phyloP scores from a whole-genome alignment of 352 stramenopile species.

The Phytophthora pluvialis region DNA sequence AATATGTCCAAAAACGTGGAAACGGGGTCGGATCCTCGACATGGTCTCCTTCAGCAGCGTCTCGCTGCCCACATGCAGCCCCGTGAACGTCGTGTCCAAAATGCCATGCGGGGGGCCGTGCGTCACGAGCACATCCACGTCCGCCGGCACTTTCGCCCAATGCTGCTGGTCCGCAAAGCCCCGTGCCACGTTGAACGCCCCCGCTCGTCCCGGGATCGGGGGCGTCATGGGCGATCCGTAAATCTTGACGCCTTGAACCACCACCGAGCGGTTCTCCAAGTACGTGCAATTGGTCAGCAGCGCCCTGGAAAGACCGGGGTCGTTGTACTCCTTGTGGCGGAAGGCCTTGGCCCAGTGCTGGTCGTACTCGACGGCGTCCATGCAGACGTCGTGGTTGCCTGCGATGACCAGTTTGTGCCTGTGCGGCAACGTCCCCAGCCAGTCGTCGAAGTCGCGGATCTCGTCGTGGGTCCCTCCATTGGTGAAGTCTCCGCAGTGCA shows the following conservation, averaged over 20 bases:
- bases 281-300: slow-evolving; percentile 82
- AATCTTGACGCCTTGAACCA: slow-evolving; percentile 78
- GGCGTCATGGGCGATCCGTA: slow-evolving; percentile 83
- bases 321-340: slow-evolving; percentile 67
- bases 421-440: slow-evolving; percentile 79
- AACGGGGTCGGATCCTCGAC: slow-evolving; percentile 75
- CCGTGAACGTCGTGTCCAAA: slow-evolving; percentile 73
- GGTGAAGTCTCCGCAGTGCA: slow-evolving; percentile 93
- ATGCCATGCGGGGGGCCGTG: slow-evolving; percentile 90
- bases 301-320: slow-evolving; percentile 51
- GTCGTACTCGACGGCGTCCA: slow-evolving; percentile 78
- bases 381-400: slow-evolving; percentile 83
- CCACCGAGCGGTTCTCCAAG: slow-evolving; percentile 71
- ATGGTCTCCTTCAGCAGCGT: slow-evolving; percentile 83
- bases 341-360: slow-evolving; percentile 67
- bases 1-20: slow-evolving; percentile 94
- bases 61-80: slow-evolving; percentile 78
- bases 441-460: slow-evolving; percentile 79
- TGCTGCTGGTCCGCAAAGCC: slow-evolving; percentile 70
- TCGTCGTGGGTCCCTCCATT: slow-evolving; percentile 74
- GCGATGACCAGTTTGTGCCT: slow-evolving; percentile 80
- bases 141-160: slow-evolving; percentile 70
- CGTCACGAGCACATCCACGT: slow-evolving; percentile 91
- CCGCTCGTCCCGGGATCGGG: slow-evolving; percentile 63
- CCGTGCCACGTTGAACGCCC: slow-evolving; percentile 77